phyloP scores from a whole-genome alignment of 257 asterid genomes.

The Oldenlandia corymbosa region DNA sequence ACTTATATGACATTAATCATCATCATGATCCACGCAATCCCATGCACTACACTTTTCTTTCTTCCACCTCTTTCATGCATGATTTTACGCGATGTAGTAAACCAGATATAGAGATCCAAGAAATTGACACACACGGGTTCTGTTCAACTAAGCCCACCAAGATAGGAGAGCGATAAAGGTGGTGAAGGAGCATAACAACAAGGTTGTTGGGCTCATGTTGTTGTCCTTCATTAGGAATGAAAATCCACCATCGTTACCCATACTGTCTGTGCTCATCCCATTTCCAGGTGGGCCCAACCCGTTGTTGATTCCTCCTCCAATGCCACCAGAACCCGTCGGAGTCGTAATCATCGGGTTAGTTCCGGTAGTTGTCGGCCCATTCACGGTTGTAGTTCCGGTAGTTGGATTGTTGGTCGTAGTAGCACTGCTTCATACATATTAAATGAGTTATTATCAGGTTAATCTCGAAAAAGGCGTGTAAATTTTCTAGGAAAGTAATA shows the following conservation, averaged over 20 bases:
- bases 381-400: constrained; percentile 16
- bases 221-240: constrained; percentile 9
- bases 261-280: constrained; percentile 35
- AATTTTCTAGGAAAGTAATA: too few species aligned
- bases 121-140: too few species aligned
- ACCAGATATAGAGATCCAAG: too few species aligned
- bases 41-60: too few species aligned
- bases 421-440: too few species aligned
- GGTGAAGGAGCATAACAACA: constrained; percentile 5
- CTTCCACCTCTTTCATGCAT: too few species aligned
- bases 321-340: constrained; percentile 33
- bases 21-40: too few species aligned
- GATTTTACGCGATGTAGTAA: too few species aligned
- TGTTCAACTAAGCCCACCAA: constrained; percentile 23
- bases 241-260: constrained; percentile 27
- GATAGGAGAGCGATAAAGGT: constrained; percentile 13
- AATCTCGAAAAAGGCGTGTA: too few species aligned
- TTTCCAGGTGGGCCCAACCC: constrained; percentile 57
- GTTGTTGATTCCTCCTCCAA: constrained; percentile 46
- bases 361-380: constrained; percentile 19
- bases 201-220: constrained; percentile 2
- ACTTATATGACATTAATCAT: too few species aligned
- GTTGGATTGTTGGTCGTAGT: constrained; percentile 29
- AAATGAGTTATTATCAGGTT: too few species aligned
- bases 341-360: constrained; percentile 44